Base-by-base conservation (phyloP, 371 early-diverging fungal species). In the Haplosporangium sp. region DNA sequence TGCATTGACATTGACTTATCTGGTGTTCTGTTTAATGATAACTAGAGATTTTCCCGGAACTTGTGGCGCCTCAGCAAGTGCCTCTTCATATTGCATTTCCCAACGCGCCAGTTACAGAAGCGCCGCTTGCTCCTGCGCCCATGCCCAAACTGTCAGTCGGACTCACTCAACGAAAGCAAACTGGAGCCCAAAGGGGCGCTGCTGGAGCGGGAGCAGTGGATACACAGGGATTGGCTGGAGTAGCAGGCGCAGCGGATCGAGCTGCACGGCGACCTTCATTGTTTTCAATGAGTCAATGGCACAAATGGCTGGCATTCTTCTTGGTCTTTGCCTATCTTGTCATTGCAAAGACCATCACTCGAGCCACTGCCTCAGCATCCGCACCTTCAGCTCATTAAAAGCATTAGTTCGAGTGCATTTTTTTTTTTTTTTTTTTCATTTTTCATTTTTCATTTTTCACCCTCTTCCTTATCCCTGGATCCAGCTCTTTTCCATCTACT, bases 41-140 rank as follows among this genome's bases (percentile, higher is more conserved):
- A 37, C 52, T 80, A 87, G 94, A 90, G 16, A 85, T 93, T 11
- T 95, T 92, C 73, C 93, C 94, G 10, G 95, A 94, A 65, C 74
- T 95, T 47, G 92, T 93, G 64, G 89, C 86, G 37, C 62, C 85
- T 1, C 86, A 86, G 40, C 73, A 83, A 12, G 82, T 83, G 29
- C 86, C 87, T 10, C 69, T 83, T 37, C 82, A 83, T 12, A 71
- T 83, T 40, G 81, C 76, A 23, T 80, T 80, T 51, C 72, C 75
- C 42, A 82, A 83, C 46, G 76, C 81, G 9, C 76, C 81, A 16
- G 59, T 63, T 6, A 76, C 69, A 56, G 76, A 75, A 38, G 40
- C 50, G 20, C 75, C 71, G 9, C 64, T 71, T 52, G 47, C 46
- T 6, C 21, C 62, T 6, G 11, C 59, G 29, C 41, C 62, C n/a